Evolutionary conservation across 2,329 filamentous ascomycete genomes (phyloP), one percentile per base, ranked within the genome.

Genomic region (Neofusicoccum umdonicola): DNA sequence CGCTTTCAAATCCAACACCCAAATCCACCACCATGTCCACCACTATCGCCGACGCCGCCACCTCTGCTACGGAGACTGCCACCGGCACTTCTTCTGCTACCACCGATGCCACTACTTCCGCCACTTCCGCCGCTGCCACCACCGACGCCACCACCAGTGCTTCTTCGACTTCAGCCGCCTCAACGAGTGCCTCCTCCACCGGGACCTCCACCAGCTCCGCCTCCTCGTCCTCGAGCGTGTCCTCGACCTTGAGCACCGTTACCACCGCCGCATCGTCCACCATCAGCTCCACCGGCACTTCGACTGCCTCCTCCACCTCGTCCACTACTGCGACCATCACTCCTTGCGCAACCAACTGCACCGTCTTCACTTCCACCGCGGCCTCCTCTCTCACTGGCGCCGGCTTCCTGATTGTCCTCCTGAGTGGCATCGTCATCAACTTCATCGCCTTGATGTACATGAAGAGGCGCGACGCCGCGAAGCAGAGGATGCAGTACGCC

Each of bases 321-420:
- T 27, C 47, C 17, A 9, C 27, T 22, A 34, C 61, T 9, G 42
- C 22, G 12, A 39, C 61, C 39, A 11, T 63, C 39, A 63, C 61
- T 17, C 48, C 48, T n/a, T 63, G 61, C 50, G 15, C 56, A 15
- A 34, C 61, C 35, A 37, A 63, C 48, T 63, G 61, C 41, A 56
- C 48, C 39, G 35, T 63, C 48, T 63, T 54, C 50, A 63, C 39
- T 11, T 63, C 61, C 12, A 41, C 31, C 50, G 6, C 2, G 7
- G 48, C 27, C 12, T 44, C 61, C 17, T 63, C 61, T 9, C 31
- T 63, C 17, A 37, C 45, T 5, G 61, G 61, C 39, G 61, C 39
- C 27, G 50, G 41, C 27, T n/a, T 52, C 22, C 7, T 19, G 31
- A 27, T 63, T n/a, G 13, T 45, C 31, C 56, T 63, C 17, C 1